phyloP scores from a whole-genome alignment of 257 asterid genomes.

The Nicotiana otophora region DNA sequence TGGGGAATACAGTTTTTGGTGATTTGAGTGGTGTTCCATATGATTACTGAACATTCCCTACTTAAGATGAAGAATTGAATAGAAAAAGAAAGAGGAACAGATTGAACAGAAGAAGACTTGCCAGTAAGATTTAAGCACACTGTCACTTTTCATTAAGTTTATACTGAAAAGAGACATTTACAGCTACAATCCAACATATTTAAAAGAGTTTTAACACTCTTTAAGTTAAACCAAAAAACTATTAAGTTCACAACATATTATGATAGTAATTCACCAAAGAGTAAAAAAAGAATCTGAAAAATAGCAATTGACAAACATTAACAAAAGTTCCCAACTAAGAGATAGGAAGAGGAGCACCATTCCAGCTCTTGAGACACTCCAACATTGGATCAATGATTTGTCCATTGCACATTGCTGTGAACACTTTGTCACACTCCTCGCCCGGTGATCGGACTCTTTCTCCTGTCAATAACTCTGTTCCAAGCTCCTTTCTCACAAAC shows the following conservation, averaged over 20 bases:
- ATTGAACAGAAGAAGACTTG: neutral
- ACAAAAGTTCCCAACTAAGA: conserved; percentile 23
- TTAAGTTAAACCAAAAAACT: neutral
- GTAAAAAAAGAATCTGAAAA: neutral
- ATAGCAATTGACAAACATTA: neutral
- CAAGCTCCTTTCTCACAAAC: conserved; percentile 63
- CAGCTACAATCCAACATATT: neutral
- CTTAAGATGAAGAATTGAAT: neutral
- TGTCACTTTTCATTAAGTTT: neutral
- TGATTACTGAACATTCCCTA: too few relatives aligned
- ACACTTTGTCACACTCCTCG: conserved; percentile 76
- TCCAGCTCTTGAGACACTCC: conserved; percentile 64
- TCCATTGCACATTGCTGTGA: conserved; percentile 60
- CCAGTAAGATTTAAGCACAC: neutral
- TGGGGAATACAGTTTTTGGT: too few relatives aligned
- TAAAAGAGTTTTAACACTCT: neutral
- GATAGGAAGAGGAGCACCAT: conserved; percentile 77
- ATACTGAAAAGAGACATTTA: neutral
- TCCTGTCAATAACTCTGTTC: conserved; percentile 47
- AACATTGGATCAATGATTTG: conserved; percentile 62
- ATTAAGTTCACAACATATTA: neutral
- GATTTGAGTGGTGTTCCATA: too few relatives aligned
- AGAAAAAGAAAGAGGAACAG: neutral
- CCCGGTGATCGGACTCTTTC: conserved; percentile 71
- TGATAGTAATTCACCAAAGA: conserved; percentile 1